phyloP scores from a whole-genome alignment of 108 stramenopile genomes.

The Fistulifera solaris region DNA sequence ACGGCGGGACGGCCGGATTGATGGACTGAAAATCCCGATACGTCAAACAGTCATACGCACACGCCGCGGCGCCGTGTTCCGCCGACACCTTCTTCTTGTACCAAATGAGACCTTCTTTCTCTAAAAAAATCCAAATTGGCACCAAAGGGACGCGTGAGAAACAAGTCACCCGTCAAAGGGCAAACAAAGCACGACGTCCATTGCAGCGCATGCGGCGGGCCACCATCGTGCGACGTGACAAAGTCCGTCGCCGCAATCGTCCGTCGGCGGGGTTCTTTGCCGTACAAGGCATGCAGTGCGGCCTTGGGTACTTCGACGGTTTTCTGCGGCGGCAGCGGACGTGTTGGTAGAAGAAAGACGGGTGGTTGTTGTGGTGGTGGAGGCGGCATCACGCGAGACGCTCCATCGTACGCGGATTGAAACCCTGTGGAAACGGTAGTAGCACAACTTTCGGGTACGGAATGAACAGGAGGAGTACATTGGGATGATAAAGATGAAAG shows the following conservation, averaged over 20 bases:
- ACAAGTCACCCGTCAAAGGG: background rate
- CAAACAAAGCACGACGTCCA: constrained; percentile 4
- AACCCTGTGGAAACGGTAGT: too few species aligned
- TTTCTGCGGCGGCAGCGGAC: too few species aligned
- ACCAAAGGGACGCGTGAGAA: constrained; percentile 1
- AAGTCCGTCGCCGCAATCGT: background rate
- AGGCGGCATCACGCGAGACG: too few species aligned
- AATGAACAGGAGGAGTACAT: too few species aligned
- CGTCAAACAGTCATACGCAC: background rate
- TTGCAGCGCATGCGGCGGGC: background rate
- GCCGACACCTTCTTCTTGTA: constrained; percentile 1
- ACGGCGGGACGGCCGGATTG: too few species aligned
- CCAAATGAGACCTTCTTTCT: constrained; percentile 2
- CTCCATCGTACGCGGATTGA: too few species aligned
- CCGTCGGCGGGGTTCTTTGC: background rate
- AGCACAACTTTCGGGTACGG: too few species aligned
- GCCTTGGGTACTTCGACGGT: background rate
- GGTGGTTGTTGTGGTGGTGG: too few species aligned
- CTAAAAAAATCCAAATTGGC: background rate
- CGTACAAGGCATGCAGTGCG: background rate
- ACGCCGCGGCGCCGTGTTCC: background rate
- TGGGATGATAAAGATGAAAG: too few species aligned
- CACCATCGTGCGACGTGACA: background rate
- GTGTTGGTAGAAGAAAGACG: too few species aligned
- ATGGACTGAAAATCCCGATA: background rate